phyloP scores from a whole-genome alignment of 2,329 filamentous ascomycete species.

The Talaromyces piceae region DNA sequence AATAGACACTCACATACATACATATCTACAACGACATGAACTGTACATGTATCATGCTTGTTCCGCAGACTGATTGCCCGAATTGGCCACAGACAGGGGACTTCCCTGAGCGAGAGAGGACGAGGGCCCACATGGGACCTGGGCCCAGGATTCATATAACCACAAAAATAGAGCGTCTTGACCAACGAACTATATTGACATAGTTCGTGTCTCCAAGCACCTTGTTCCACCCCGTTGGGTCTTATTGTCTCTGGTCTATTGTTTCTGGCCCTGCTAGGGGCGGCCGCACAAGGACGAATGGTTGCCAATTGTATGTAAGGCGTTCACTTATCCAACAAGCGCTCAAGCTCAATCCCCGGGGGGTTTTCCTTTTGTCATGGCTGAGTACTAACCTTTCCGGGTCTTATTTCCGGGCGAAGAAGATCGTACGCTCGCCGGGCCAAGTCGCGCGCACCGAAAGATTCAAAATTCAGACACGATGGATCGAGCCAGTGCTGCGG shows the following conservation, averaged over 20 bases:
- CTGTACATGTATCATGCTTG: not conserved
- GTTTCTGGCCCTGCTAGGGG: conserved; percentile 1
- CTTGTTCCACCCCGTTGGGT: not conserved
- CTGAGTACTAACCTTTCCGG: not conserved
- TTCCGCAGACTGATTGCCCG: not conserved
- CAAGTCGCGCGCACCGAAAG: not conserved
- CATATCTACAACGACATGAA: no score
- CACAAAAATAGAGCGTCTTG: not conserved
- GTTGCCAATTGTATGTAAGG: conserved; percentile 1
- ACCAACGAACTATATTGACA: not conserved
- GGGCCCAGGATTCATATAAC: not conserved
- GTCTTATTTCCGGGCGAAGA: no score
- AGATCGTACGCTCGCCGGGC: not conserved
- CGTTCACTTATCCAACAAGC: not conserved
- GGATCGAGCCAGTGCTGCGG: not conserved
- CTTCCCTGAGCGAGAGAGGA: not conserved
- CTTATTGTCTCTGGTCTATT: not conserved
- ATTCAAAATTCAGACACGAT: conserved; percentile 4
- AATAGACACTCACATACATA: not conserved
- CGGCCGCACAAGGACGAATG: not conserved
- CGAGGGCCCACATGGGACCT: not conserved
- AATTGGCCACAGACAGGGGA: not conserved
- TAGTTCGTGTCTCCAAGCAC: not conserved
- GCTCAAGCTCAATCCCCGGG: no score
- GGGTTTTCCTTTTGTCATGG: not conserved